Conservation (phyloP, 306 rosid genomes). For the Luffa acutangula region DNA sequence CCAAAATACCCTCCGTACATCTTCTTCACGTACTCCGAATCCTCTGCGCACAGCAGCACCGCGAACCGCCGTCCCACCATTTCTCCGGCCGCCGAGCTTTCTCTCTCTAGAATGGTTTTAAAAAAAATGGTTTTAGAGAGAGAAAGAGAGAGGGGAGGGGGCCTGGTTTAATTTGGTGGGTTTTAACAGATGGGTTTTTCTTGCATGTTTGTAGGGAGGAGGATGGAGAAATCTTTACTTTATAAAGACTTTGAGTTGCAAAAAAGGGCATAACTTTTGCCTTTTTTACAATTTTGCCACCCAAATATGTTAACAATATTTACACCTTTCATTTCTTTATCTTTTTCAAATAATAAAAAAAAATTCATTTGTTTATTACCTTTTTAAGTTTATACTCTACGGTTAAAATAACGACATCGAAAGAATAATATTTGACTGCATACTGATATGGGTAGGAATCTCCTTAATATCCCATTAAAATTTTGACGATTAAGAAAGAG, state of each 20-base stretch:
- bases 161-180: neutral
- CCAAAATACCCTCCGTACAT: constrained; percentile 70
- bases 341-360: too few species aligned
- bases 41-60: constrained; percentile 71
- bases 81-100: constrained; percentile 9
- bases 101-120: neutral
- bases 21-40: constrained; percentile 65
- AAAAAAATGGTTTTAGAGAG: neutral
- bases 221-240: neutral
- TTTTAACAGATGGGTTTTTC: neutral
- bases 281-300: constrained; percentile 2
- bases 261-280: neutral
- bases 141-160: neutral
- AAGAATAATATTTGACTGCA: too few species aligned
- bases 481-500: too few species aligned
- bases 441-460: too few species aligned
- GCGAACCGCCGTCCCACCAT: constrained; percentile 33
- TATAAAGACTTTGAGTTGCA: neutral
- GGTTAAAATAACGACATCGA: too few species aligned
- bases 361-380: too few species aligned
- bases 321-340: too few species aligned
- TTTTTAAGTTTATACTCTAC: too few species aligned
- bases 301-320: too few species aligned
- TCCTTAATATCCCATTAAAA: too few species aligned
- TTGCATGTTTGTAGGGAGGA: neutral